Base-by-base conservation (phyloP, 345 rosid species). In the Reutealis trisperma region DNA sequence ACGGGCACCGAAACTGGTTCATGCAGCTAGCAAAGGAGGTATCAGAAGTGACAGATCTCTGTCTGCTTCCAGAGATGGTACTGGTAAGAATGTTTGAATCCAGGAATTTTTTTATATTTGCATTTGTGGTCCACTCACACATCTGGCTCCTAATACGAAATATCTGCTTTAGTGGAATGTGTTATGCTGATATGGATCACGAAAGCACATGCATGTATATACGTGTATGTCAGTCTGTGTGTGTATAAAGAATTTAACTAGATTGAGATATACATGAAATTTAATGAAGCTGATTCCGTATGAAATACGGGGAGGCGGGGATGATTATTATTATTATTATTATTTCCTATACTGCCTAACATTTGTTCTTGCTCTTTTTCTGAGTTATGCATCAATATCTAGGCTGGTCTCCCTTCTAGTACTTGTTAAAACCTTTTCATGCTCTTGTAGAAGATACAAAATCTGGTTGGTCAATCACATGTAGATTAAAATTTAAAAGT, bases 11-110 rank as follows among this genome's bases (percentile, higher is more conserved):
- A 81, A 82, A 77, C 79, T 85, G 57, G 89, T 89, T 51, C 85
- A 85, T 76, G 82, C 86, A 69, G 84, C 90, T 81, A 85, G 86
- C 34, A 91, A 89, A 84, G 93, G 91, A 80, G 81, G 85, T 44
- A 72, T 79, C 74, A 85, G 78, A 82, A 84, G 81, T 69, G 93
- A 91, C 75, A 85, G 81, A 76, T 90, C 94, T 71, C 83, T 86
- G 41, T 79, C 90, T 14, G 84, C 92, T 75, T 89, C 97, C 24
- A 89, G 86, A 82, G 92, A 89, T 85, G 80, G 84, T 52, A 82
- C 79, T 63, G 92, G 94, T 92, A 88, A 86, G 89, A 57, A 76
- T 62, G 25, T 52, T n/a, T 41, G 37, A 41, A 65, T 32, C 72
- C 34, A 19, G 5, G 0, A 14, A 4, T 41, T 24, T 32, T 27